phyloP scores from a whole-genome alignment of 2,329 filamentous ascomycete species.

The Apiospora aurea region DNA sequence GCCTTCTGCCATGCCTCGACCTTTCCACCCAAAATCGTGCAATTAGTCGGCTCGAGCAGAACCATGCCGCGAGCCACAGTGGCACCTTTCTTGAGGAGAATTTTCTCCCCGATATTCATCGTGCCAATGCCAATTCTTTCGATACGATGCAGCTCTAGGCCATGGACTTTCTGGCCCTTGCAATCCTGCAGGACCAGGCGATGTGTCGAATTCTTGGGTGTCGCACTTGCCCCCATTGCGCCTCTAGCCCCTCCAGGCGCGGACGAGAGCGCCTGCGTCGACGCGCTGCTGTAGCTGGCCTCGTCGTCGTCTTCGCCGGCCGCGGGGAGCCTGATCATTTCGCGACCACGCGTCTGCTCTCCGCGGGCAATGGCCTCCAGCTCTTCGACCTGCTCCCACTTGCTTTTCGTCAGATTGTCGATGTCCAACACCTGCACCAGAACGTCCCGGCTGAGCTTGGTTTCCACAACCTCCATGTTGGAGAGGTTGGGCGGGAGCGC shows the following conservation, averaged over 20 bases:
- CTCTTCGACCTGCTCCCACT: slow-evolving; percentile 88
- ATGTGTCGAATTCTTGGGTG: slow-evolving; percentile 67
- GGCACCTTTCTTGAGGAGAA: slow-evolving; percentile 71
- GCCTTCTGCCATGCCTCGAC: slow-evolving; percentile 80
- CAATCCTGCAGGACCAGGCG: slow-evolving; percentile 85
- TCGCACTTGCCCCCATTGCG: slow-evolving; percentile 31
- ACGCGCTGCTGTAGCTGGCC: slow-evolving; percentile 46
- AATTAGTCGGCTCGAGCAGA: slow-evolving; percentile 74
- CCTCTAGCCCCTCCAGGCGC: slow-evolving; percentile 19
- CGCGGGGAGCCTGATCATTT: slow-evolving; percentile 75
- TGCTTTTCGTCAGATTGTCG: slow-evolving; percentile 79
- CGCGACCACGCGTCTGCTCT: slow-evolving; percentile 76
- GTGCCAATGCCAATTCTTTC: slow-evolving; percentile 70
- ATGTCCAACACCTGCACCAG: slow-evolving; percentile 86
- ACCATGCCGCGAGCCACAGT: slow-evolving; percentile 78
- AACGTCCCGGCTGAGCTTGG: slow-evolving; percentile 65
- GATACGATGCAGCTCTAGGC: slow-evolving; percentile 73
- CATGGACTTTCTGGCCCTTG: slow-evolving; percentile 72
- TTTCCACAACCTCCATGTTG: slow-evolving; percentile 61
- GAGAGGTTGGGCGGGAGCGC: slow-evolving; percentile 63
- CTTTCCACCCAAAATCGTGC: slow-evolving; percentile 84
- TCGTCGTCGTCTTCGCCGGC: slow-evolving; percentile 55
- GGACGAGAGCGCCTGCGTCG: slow-evolving; percentile 30
- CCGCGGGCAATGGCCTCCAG: slow-evolving; percentile 77
- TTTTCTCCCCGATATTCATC: slow-evolving; percentile 79